Conservation (phyloP, 148 eudicot genomes). For the Rhododendron vialii region DNA sequence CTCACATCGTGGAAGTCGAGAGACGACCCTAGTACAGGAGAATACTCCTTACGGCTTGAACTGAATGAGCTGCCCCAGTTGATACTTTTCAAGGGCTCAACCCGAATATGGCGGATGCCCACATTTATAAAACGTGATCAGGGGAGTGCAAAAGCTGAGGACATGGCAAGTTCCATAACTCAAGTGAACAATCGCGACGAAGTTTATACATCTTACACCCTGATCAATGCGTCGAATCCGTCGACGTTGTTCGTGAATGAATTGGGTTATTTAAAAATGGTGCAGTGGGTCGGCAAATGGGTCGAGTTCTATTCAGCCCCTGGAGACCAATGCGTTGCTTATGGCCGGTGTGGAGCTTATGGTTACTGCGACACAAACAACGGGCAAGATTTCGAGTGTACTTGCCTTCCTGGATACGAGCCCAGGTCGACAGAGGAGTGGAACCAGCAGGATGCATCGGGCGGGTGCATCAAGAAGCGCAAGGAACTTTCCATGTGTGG, state of each 20-base stretch:
- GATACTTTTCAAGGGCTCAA: too few species aligned
- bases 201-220: not conserved
- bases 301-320: not conserved
- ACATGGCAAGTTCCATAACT: not conserved
- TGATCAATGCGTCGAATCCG: not conserved
- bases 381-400: not conserved
- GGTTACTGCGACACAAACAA: not conserved
- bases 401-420: not conserved
- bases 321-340: not conserved
- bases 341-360: not conserved
- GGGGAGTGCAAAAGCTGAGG: too few species aligned
- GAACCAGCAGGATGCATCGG: constrained; percentile 14
- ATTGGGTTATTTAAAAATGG: not conserved
- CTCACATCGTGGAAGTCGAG: too few species aligned
- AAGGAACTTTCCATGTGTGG: constrained; percentile 26
- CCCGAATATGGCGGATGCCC: too few species aligned
- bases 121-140: too few species aligned
- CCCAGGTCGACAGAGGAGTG: not conserved
- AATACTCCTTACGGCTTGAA: too few species aligned
- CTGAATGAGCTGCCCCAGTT: too few species aligned
- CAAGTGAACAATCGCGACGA: not conserved
- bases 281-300: not conserved
- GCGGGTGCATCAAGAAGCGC: constrained; percentile 35
- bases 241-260: not conserved
- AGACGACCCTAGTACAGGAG: too few species aligned